Evolutionary conservation across 192 early-diverging fungal species (phyloP).

Genomic region (Coemansia reversa): DNA sequence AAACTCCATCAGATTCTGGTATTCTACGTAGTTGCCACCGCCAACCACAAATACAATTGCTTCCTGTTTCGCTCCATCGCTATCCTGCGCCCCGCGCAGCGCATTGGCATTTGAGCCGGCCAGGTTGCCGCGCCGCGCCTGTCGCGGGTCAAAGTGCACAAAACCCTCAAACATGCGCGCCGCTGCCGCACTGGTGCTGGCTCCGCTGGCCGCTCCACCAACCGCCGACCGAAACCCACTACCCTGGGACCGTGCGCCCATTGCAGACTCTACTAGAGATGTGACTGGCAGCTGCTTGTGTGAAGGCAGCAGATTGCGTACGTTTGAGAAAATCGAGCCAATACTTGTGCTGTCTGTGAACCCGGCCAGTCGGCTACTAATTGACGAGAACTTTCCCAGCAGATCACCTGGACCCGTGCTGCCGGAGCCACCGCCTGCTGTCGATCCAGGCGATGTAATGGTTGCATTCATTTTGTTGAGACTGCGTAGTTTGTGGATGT

Average conservation of each 20-base stretch:
- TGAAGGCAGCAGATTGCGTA: conserved; percentile 92
- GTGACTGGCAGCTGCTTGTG: conserved; percentile 88
- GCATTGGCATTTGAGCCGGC: conserved; percentile 45
- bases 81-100: conserved; percentile 21
- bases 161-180: conserved; percentile 69
- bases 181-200: conserved; percentile 13
- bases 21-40: conserved; percentile 97
- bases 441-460: conserved; percentile 20
- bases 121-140: conserved; percentile 59
- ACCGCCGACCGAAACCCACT: conserved; percentile 14
- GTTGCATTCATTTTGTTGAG: conserved; percentile 43
- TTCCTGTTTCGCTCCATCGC: conserved; percentile 68
- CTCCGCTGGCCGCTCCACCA: conserved; percentile 2
- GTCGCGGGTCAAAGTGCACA: conserved; percentile 87
- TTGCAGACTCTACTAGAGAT: conserved; percentile 78
- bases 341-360: conserved; percentile 70
- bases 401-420: conserved; percentile 30
- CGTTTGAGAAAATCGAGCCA: conserved; percentile 77
- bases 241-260: conserved; percentile 62
- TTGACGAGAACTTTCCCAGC: conserved; percentile 65
- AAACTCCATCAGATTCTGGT: conserved; percentile 92
- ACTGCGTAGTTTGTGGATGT: conserved; percentile 70
- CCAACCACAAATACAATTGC: conserved; percentile 98
- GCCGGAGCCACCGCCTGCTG: conserved; percentile 1
- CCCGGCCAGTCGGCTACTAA: conserved; percentile 71